Base-by-base conservation (phyloP, 306 rosid genomes). In the Cucurbita moschata region DNA sequence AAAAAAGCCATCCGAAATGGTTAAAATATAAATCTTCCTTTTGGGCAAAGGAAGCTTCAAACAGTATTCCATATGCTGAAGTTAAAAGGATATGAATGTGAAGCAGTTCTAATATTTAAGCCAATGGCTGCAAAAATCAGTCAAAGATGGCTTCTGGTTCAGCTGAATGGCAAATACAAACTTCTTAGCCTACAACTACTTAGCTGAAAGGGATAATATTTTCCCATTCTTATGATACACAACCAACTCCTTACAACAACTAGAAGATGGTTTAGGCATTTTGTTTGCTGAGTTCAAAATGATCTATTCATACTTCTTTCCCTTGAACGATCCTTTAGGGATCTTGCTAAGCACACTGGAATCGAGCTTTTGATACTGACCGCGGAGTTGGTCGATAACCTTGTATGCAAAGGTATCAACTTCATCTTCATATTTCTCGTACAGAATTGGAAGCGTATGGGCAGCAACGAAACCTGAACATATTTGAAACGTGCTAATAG, bases 371-470 rank as follows among this genome's bases (percentile, higher is more conserved):
- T 2, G 59, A 47, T 83, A 90, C 30, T 82, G 58, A 62, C 76
- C 75, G 56, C 79, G 87, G 30, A 90, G 5, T 83, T 86, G 93
- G 9, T 78, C 92, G 2, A 85, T 5, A 49, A 83, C 86, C 39
- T 74, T 75, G 87, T 65, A 76, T 12, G 79, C 89, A 42, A 87
- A 86, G 83, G 26, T 64, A 79, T 93, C 98, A 40, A 93, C 81
- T 79, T 90, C 83, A 73, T 85, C 92, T 10, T 88, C 97, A 2
- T 93, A 82, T 77, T 70, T 90, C 82, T 93, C 97, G 42, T 93
- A 93, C 43, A 93, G 78, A 65, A 90, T 83, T 58, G 98, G 98
- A 23, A 93, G 85, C 14, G 92, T 90, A 82, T 93, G 93, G 18
- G 92, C 92, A n/a, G 85, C 97, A 58, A 88, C 83, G 64, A 93